Base-by-base conservation (phyloP, 1,284 basidiomycete species). In the Cystobasidium pallidum region DNA sequence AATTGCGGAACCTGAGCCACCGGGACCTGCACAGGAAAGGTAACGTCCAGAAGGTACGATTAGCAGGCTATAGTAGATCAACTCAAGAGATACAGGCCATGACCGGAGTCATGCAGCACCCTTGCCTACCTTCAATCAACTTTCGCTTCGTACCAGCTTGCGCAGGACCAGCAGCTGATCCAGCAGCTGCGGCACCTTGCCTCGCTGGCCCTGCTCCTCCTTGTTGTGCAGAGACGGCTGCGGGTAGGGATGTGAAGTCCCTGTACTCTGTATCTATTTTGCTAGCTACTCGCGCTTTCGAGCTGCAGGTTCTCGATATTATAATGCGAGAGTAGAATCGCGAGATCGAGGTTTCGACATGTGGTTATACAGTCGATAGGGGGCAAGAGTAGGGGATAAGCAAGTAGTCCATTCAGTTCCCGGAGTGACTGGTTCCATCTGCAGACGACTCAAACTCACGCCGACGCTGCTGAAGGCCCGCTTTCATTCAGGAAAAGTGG, bases 251-350 rank as follows among this genome's bases (percentile, higher is more conserved):
- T 39, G 68, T 71, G n/a, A 71, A 34, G 51, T 71, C 59, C 51
- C 68, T 71, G 24, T 71, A 71, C 57, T 71, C 68, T 28, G 51
- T 41, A 24, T 71, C 68, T 63, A 71, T 51, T 51, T 71, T 71
- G 68, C 68, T 71, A 28, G 68, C 59, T 39, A 71, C 34, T 26
- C 59, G 19, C 21, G 68, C 68, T 54, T 64, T 63, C 28, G 68
- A 52, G 36, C 68, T 71, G 68, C 11, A 41, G n/a, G 19, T 4
- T 41, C 17, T 7, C 34, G 30, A 21, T 19, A 34, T 2, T 28
- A 45, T 36, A 32, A 52, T 34, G 17, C 8, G 36, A 28, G n/a
- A n/a, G n/a, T n/a, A n/a, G n/a, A n/a, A n/a, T n/a, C n/a, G n/a
- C 15, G 54, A 57, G 54, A 57, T 57, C 54, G 54, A 57, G 54